Evolutionary conservation across 495 filamentous ascomycete genomes (phyloP).

Genomic region (Neurospora sp.): DNA sequence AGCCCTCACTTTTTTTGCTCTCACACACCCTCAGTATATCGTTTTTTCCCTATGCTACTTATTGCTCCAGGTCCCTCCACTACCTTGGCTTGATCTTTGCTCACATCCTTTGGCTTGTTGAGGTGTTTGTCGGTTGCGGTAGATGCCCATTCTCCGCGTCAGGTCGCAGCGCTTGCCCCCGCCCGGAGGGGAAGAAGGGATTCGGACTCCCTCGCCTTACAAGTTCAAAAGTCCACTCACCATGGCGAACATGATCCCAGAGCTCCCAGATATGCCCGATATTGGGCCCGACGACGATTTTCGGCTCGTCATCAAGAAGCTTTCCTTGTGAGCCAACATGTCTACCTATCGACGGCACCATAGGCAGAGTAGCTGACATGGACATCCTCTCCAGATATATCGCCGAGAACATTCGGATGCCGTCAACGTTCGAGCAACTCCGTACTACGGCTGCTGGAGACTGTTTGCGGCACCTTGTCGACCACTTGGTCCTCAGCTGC

Average conservation of each 20-base stretch:
- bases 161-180: constrained; percentile 24
- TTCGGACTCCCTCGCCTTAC: constrained; percentile 19
- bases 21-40: background rate
- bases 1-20: background rate
- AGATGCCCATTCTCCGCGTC: constrained; percentile 35
- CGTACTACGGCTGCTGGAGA: constrained; percentile 55
- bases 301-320: constrained; percentile 54
- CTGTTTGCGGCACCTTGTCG: constrained; percentile 52
- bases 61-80: background rate
- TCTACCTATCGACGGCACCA: background rate
- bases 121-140: background rate
- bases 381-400: constrained; percentile 44
- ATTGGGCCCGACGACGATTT: constrained; percentile 57
- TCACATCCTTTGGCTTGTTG: background rate
- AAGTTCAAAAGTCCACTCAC: constrained; percentile 4
- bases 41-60: background rate
- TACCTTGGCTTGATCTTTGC: background rate
- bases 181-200: constrained; percentile 4
- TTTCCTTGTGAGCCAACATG: constrained; percentile 45
- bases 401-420: constrained; percentile 50
- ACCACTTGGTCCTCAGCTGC: constrained; percentile 50
- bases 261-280: constrained; percentile 40
- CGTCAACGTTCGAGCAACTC: constrained; percentile 72
- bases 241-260: background rate
- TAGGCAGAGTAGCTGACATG: background rate